Base-by-base conservation (phyloP, 2,329 filamentous ascomycete species). In the Lachnellula arida region DNA sequence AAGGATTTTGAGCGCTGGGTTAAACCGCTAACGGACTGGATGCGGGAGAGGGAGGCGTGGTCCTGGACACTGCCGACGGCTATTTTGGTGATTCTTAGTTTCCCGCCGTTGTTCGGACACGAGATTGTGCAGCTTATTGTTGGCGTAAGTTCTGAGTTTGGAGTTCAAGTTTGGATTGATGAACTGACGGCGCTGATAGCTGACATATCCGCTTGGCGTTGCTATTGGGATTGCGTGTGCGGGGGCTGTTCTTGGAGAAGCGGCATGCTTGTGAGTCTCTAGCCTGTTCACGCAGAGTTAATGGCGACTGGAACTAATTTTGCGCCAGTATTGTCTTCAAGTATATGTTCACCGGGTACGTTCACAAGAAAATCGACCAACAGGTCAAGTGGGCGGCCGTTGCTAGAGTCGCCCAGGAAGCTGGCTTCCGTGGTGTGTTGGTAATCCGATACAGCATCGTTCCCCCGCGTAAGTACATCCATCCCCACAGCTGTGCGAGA, bases 391-490 rank as follows among this genome's bases (percentile, higher is more conserved):
- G 59, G 59, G 59, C 59, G 47, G 59, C 59, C 8, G 53, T 47
- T 22, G 56, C 59, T 28, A 12, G 59, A 39, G 54, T 60, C 22
- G 48, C 56, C 7, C 53, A 59, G 42, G 17, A 56, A 52, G 59
- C 59, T 43, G 59, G 59, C 5, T 60, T 60, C 42, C 49, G 51
- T 50, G 59, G 59, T 22, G 59, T 60, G 1, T 48, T 60, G 22
- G 51, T 58, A 12, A 60, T 60, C 42, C 56, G 59, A 50, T 60
- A 60, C 43, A 56, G 53, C 25, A 60, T 60, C 15, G 56, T 60
- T 40, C 59, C 59, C 23, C 59, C 59, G 25, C 59, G 59, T 60
- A 32, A 55, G 59, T 59, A 28, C 3, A 4, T 37, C 39, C 5
- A 17, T 49, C n/a, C 22, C 17, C 7, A n/a, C 5, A 51, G 5